Percentiles rank a stretch among this genome's conserved stretches.
Evolutionary conservation across 257 asterid genomes (phyloP).

Genomic region (Capsicum pubescens): DNA sequence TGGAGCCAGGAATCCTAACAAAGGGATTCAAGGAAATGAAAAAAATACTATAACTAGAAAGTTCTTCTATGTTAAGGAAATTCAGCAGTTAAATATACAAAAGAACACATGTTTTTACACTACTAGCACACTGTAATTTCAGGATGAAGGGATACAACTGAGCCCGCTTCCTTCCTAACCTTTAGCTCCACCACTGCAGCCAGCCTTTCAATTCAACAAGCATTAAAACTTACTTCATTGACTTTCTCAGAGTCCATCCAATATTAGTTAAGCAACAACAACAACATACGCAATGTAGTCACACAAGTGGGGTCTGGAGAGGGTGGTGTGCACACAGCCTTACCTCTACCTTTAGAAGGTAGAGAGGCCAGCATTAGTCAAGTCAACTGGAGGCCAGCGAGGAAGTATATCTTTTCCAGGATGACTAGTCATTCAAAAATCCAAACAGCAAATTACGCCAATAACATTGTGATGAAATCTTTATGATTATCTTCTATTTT

Average conservation of each 20-base stretch:
- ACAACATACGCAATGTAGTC: neutral
- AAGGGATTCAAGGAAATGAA: neutral
- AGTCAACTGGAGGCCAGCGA: neutral
- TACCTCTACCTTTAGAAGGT: neutral
- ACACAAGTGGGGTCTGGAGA: neutral
- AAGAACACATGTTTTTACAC: neutral
- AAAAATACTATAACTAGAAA: neutral
- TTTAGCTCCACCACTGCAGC: neutral
- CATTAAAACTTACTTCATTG: neutral
- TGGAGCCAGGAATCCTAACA: neutral
- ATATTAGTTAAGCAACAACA: neutral
- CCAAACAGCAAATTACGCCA: neutral
- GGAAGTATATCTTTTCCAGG: neutral
- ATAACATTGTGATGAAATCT: neutral
- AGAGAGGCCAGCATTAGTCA: neutral
- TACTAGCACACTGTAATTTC: slow-evolving; percentile 5
- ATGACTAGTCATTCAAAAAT: slow-evolving; percentile 22
- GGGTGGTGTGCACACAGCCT: neutral
- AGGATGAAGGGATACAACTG: slow-evolving; percentile 1
- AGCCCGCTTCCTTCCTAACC: neutral
- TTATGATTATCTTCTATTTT: neutral
- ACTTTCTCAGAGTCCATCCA: neutral
- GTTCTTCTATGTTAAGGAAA: neutral
- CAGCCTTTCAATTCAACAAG: neutral
- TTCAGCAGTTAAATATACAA: neutral